Base-by-base conservation (phyloP, 73 alveolate genomes). In the Paramecium sexaurelia region DNA sequence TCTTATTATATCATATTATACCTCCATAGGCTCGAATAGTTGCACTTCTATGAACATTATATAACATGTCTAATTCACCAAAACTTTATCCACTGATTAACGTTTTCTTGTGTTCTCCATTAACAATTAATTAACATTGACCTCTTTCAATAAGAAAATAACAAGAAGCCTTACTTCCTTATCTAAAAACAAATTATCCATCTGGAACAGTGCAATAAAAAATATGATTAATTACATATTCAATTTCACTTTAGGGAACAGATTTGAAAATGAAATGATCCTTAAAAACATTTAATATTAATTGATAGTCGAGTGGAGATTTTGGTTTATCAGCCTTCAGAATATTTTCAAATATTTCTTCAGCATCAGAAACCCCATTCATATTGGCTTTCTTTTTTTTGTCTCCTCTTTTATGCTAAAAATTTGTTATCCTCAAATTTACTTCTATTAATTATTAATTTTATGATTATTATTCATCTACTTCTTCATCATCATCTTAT, bases 41-140 rank as follows among this genome's bases (percentile, higher is more conserved):
- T 20, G 98, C 98, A 8, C 96, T 93, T 22, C 98, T 37, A 32
- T 97, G 97, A 15, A 95, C 95, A 75, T 96, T 96, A 92, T 96
- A 96, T 45, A 96, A 56, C 75, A 96, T 85, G 0, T 98, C 99
- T 39, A 96, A 88, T 69, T 96, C 99, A 10, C 99, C 99, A 45
- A 96, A 96, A 8, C 94, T 95, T 55, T 94, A 96, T 17, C 98
- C 98, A 10, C 92, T 67, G 26, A 84, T 87, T 67, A 91, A 57
- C 9, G 78, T 51, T 57, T 87, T 75, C 67, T 68, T 37, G 20
- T 43, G 43, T 45, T 88, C 55, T 88, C 73, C 78, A 88, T 68
- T 88, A 29, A 88, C 41, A 2, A 68, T 55, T 22, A 88, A 57
- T 71, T 88, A 55, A 22, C 85, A 68, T 27, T 88, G 27, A 10